A percentile compares a stretch with the other conserved stretches of the same genome.
Evolutionary conservation across 192 early-diverging fungal species (phyloP).

Genomic region (Glomus cerebriforme): DNA sequence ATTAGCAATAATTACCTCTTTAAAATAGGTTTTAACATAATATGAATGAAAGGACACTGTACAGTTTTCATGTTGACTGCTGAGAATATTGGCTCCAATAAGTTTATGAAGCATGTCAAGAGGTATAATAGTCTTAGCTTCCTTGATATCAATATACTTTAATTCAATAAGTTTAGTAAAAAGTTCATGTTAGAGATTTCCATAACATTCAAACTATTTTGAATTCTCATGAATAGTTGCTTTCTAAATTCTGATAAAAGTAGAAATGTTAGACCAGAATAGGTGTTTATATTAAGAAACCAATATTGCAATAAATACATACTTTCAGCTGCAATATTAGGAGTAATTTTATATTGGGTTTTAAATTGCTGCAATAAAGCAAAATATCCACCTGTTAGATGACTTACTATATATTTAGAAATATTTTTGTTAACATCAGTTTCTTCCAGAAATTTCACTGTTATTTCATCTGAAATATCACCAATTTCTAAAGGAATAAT

Average conservation of each 20-base stretch:
- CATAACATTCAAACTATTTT: neutral
- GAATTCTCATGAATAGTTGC: constrained; percentile 3
- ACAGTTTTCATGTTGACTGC: constrained; percentile 19
- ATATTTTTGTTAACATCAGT: constrained; percentile 18
- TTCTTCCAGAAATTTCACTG: too few relatives aligned
- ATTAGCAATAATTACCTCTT: constrained; percentile 25
- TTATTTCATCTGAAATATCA: too few relatives aligned
- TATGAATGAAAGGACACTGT: constrained; percentile 29
- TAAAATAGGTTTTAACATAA: constrained; percentile 16
- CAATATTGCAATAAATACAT: constrained; percentile 23
- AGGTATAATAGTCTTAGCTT: constrained; percentile 30
- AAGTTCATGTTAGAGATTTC: constrained; percentile 29
- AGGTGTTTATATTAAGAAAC: constrained; percentile 7
- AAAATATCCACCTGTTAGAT: constrained; percentile 19
- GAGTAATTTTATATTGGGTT: neutral
- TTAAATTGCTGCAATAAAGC: neutral
- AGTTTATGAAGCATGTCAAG: constrained; percentile 24
- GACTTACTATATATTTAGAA: constrained; percentile 10
- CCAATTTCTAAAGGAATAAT: too few relatives aligned
- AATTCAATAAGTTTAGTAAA: constrained; percentile 25
- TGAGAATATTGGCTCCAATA: constrained; percentile 22
- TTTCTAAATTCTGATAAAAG: constrained; percentile 23
- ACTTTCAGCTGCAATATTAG: constrained; percentile 19
- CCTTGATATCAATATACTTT: constrained; percentile 10
- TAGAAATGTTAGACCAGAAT: constrained; percentile 19